Base-by-base conservation (phyloP, 1,284 basidiomycete genomes). In the Cutaneotrichosporon cyanovorans region DNA sequence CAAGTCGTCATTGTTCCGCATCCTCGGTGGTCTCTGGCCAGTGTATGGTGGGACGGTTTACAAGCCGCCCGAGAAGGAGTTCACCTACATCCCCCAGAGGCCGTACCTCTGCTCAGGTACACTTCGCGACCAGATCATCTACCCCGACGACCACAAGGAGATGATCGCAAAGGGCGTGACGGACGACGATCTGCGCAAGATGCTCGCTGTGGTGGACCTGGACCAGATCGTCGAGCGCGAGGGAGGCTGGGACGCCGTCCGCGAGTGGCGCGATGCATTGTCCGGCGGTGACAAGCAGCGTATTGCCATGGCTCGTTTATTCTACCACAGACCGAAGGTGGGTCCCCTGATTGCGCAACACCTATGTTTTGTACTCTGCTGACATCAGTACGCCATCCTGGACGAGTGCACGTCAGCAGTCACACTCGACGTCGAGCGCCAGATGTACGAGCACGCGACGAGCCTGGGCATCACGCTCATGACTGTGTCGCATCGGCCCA, bases 371-470 rank as follows among this genome's bases (percentile, higher is more conserved):
- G 6, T 11, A 7, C 36, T 37, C 6, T n/a, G 39, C 41, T 42
- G 14, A 42, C 32, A 10, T 11, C 22, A 42, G 87, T 97, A 93
- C 60, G 93, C 92, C 5, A 91, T 98, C 45, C 76, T 97, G 36
- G 93, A 97, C 64, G 93, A 98, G 69, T 93, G 91, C 54, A 97
- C 93, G 1, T 87, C 84, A 11, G 82, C 93, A 0, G 91, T 98
- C 11, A 92, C 92, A 5, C 79, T 86, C 15, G 89, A 93, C 48
- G 84, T 95, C 66, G 93, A 97, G 70, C 87, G 84, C 46, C 75
- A 80, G 72, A 95, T 96, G 89, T 98, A 96, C 82, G 87, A 92
- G 63, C 81, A 89, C 62, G 93, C 92, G 1, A 90, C 39, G 1
- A 16, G 77, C 37, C 75, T 93, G 16, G 86, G 85, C 1, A 93